Evolutionary conservation across 2,329 filamentous ascomycete species (phyloP).

Genomic region (Monosporascus sp.): DNA sequence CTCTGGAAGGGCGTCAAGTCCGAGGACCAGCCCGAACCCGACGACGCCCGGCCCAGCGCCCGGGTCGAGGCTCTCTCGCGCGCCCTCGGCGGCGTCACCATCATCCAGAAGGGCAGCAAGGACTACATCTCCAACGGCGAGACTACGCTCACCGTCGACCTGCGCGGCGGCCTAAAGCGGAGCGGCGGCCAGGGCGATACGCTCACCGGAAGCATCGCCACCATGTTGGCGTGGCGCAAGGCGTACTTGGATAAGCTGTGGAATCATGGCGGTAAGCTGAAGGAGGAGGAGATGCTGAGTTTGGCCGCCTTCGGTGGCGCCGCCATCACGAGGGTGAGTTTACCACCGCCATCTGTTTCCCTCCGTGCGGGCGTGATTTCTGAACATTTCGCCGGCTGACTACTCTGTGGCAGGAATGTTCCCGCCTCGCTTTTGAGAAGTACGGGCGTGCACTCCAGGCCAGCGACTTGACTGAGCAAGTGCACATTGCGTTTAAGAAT

Average conservation of each 20-base stretch:
- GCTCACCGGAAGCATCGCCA: conserved; percentile 82
- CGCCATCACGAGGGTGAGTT: conserved; percentile 71
- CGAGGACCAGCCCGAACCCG: conserved; percentile 27
- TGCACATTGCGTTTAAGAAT: conserved; percentile 74
- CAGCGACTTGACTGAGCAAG: conserved; percentile 86
- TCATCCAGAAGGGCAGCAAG: conserved; percentile 80
- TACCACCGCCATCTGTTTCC: background rate
- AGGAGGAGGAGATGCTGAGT: conserved; percentile 59
- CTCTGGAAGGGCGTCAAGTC: conserved; percentile 71
- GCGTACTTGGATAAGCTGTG: conserved; percentile 83
- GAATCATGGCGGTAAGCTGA: conserved; percentile 52
- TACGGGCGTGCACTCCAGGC: conserved; percentile 87
- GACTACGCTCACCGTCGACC: conserved; percentile 69
- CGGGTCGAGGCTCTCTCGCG: conserved; percentile 63
- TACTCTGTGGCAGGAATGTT: conserved; percentile 61
- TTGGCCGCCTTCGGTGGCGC: conserved; percentile 84
- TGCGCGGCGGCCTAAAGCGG: conserved; percentile 79
- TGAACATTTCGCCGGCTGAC: background rate
- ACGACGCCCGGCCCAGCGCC: conserved; percentile 29
- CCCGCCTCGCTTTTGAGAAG: conserved; percentile 77
- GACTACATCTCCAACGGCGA: conserved; percentile 82
- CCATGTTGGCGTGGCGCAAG: conserved; percentile 81
- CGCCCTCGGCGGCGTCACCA: conserved; percentile 79
- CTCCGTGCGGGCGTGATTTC: background rate
- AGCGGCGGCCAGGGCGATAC: conserved; percentile 96